Evolutionary conservation across 805 yeast genomes (phyloP).

Genomic region (Isabelozyma rhagii): DNA sequence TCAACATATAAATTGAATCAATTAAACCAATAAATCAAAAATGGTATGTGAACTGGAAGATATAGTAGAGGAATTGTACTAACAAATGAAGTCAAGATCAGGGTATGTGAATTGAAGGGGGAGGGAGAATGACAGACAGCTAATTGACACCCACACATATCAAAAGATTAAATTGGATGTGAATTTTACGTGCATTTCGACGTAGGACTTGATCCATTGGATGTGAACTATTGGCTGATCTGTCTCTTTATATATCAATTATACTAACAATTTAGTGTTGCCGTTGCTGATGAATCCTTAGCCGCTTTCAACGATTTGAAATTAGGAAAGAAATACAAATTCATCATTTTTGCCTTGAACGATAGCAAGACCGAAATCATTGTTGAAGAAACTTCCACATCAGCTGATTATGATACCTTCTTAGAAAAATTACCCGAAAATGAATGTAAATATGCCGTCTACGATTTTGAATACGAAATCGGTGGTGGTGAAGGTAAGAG

Average conservation of each 20-base stretch:
- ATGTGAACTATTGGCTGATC: background rate
- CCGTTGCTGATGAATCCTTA: conserved; percentile 76
- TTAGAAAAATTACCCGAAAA: conserved; percentile 88
- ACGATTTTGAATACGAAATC: conserved; percentile 93
- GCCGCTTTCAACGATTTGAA: conserved; percentile 94
- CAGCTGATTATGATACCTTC: conserved; percentile 77
- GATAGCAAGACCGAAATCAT: conserved; percentile 86
- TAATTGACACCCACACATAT: too few species aligned
- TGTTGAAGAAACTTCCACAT: conserved; percentile 79
- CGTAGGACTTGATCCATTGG: background rate
- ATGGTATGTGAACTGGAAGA: background rate
- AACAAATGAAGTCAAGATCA: conserved; percentile 17
- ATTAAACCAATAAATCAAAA: background rate
- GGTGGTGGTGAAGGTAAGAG: conserved; percentile 93
- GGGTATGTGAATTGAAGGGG: conserved; percentile 13
- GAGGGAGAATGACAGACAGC: background rate
- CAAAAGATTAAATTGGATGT: too few species aligned
- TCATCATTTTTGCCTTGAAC: conserved; percentile 75
- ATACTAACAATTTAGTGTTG: conserved; percentile 29
- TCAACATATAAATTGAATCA: background rate
- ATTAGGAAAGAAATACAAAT: conserved; percentile 87
- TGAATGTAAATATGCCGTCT: conserved; percentile 94
- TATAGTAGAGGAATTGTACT: background rate
- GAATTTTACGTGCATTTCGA: too few species aligned
- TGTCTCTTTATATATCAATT: conserved; percentile 2